Evolutionary conservation across 768 basidiomycete species (phyloP).

Genomic region (Pleurotus ostreatus): DNA sequence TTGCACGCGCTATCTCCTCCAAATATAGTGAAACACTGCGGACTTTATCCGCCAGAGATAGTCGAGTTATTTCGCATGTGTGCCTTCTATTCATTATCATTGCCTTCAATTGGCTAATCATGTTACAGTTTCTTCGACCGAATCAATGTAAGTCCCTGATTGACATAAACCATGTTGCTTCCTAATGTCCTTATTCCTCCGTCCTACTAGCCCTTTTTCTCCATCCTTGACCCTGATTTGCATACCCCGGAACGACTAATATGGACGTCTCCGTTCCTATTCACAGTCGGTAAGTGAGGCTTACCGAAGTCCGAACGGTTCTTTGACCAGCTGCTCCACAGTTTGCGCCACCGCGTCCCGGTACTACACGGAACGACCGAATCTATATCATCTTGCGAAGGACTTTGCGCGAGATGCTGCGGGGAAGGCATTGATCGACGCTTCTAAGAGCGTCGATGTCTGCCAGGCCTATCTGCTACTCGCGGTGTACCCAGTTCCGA

Average conservation of each 20-base stretch:
- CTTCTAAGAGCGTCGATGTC: conserved; percentile 67
- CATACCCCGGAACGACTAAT: conserved; percentile 52
- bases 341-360: conserved; percentile 71
- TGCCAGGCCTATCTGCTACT: conserved; percentile 66
- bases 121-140: conserved; percentile 44
- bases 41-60: conserved; percentile 48
- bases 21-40: conserved; percentile 43
- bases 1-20: conserved; percentile 27
- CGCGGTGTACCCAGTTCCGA: conserved; percentile 58
- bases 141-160: conserved; percentile 39
- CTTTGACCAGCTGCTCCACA: conserved; percentile 15
- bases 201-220: conserved; percentile 44
- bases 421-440: conserved; percentile 55
- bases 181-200: conserved; percentile 12
- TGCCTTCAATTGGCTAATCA: background rate
- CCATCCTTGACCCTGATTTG: conserved; percentile 51
- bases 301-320: background rate
- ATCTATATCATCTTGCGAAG: conserved; percentile 53
- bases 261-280: conserved; percentile 53
- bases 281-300: conserved; percentile 50
- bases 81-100: conserved; percentile 15
- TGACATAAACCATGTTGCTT: conserved; percentile 16
- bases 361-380: conserved; percentile 52
- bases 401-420: conserved; percentile 62
- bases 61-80: conserved; percentile 49